Evolutionary conservation across 2,329 filamentous ascomycete species (phyloP).

Genomic region (Botrytis porri): DNA sequence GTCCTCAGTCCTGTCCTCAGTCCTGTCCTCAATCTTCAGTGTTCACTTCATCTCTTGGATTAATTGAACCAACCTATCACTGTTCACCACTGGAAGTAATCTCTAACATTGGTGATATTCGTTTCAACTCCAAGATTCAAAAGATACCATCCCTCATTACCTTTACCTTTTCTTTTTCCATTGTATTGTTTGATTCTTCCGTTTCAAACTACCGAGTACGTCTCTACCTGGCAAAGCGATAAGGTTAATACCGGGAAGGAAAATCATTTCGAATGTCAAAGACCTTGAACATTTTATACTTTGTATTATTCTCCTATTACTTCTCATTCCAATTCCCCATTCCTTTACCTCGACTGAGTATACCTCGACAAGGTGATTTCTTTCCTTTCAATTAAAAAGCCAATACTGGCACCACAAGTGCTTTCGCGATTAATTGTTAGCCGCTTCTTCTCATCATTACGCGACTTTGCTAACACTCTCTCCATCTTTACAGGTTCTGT

Average conservation of each 20-base stretch:
- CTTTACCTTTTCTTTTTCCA: not conserved
- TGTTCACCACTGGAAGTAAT: not conserved
- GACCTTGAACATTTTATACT: not conserved
- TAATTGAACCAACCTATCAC: not conserved
- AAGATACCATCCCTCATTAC: not conserved
- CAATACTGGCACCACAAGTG: not conserved
- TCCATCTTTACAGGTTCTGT: not conserved
- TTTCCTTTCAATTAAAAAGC: not conserved
- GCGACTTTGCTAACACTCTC: not conserved
- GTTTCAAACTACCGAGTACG: no score
- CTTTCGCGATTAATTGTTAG: constrained; percentile 4
- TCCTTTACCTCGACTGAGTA: not conserved
- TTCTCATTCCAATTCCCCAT: not conserved
- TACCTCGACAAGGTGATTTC: not conserved
- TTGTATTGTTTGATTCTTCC: not conserved
- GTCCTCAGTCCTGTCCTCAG: no score
- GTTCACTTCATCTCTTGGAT: not conserved
- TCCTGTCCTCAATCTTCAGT: no score
- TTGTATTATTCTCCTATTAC: not conserved
- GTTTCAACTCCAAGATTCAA: not conserved
- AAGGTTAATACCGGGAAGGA: not conserved
- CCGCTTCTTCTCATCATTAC: not conserved
- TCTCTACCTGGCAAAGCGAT: not conserved
- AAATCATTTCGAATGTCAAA: not conserved
- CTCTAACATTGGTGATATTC: not conserved